Evolutionary conservation across 2,329 filamentous ascomycete genomes (phyloP), one percentile per base, ranked within the genome.

Genomic region (Xylaria hypoxylon): DNA sequence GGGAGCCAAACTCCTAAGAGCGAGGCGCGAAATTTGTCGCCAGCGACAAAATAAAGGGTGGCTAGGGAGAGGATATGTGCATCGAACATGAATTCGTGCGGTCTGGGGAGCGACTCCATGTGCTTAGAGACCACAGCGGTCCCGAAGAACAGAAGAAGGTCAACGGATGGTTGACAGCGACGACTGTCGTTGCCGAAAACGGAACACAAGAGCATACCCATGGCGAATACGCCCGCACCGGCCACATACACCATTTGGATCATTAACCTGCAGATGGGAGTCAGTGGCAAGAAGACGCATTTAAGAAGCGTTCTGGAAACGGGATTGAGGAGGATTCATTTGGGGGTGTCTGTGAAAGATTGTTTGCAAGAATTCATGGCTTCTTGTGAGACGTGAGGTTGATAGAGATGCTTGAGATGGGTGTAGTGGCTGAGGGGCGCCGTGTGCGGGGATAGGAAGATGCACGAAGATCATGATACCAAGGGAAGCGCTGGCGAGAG

Each of bases 1-100:
- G 62, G 62, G 28, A 68, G 65, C 57, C 65, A 68, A 40, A 33
- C 57, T 22, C 45, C 62, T 13, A 65, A 33, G 8, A 68, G 51
- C 1, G 24, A 40, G 26, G 53, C 57, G n/a, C 62, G 45, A 2
- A 62, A 28, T 1, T 28, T 35, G n/a, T 68, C 62, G 44, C 48
- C 47, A 6, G 33, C 2, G 38, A 45, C 3, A 17, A 45, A 40
- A n/a, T 65, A 68, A 2, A 62, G 2, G 1, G 19, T 17, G 3
- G 38, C 58, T 2, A 65, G 22, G n/a, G 1, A n/a, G 11, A 68
- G 31, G 3, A 68, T 51, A 5, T 47, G 19, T 8, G 22, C 13
- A 52, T 65, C 65, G 17, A 58, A 33, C 5, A 2, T 19, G 5
- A n/a, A 1, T 42, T 65, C 62, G 1, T 64, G 28, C 3, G 51